phyloP scores from a whole-genome alignment of 805 yeast genomes.

The Nakazawaea populi region DNA sequence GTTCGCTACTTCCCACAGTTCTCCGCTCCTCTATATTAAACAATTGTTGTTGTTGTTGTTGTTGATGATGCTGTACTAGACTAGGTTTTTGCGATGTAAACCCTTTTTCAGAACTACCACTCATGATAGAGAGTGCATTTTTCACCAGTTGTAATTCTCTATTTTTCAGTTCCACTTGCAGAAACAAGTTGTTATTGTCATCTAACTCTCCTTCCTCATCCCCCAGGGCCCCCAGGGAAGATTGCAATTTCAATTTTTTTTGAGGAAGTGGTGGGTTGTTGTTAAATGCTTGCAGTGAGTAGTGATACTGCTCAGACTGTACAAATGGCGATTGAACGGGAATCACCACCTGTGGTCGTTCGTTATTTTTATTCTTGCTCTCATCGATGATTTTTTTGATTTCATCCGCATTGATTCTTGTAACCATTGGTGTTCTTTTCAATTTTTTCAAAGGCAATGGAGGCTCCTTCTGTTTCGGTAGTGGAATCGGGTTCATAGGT shows the following conservation, averaged over 20 bases:
- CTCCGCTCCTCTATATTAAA: no score
- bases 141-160: no score
- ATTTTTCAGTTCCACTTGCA: not conserved
- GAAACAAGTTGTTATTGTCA: not conserved
- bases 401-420: constrained; percentile 3
- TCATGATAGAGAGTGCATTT: not conserved
- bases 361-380: not conserved
- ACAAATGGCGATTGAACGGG: not conserved
- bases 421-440: not conserved
- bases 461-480: not conserved
- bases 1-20: not conserved
- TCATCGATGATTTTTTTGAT: constrained; percentile 9
- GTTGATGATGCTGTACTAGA: not conserved
- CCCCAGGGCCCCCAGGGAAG: no score
- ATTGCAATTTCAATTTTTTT: not conserved
- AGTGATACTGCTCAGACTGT: not conserved
- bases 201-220: no score
- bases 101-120: not conserved
- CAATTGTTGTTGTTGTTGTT: no score
- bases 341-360: not conserved
- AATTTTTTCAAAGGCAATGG: not conserved
- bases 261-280: not conserved
- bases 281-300: not conserved
- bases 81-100: no score
- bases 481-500: constrained; percentile 2